phyloP scores from a whole-genome alignment of 345 rosid genomes.

The Populus nigra region DNA sequence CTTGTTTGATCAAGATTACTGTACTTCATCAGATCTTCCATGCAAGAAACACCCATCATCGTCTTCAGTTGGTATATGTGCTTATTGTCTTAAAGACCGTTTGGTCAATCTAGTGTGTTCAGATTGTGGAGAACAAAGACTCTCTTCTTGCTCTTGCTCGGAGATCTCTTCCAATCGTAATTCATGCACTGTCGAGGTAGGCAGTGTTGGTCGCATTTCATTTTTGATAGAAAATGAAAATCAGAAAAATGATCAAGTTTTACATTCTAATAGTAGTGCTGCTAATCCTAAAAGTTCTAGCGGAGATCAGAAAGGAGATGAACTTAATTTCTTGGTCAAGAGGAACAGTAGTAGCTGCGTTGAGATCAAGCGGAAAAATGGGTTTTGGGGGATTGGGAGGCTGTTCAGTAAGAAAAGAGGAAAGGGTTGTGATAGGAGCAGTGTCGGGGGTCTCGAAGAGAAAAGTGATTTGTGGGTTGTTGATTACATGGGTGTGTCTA shows the following conservation, averaged over 20 bases:
- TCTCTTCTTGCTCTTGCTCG: slow-evolving; percentile 94
- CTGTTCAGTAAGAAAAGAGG: slow-evolving; percentile 64
- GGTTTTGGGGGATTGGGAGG: slow-evolving; percentile 75
- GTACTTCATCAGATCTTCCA: slow-evolving; percentile 47
- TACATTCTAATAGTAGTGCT: slow-evolving; percentile 22
- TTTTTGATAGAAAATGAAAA: slow-evolving; percentile 74
- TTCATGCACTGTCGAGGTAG: slow-evolving; percentile 58
- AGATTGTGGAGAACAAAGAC: slow-evolving; percentile 90
- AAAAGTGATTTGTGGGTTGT: slow-evolving; percentile 78
- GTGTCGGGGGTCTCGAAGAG: slow-evolving; percentile 44
- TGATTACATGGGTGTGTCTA: slow-evolving; percentile 67
- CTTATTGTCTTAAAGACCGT: slow-evolving; percentile 88
- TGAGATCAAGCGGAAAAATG: slow-evolving; percentile 75
- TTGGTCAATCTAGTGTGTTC: slow-evolving; percentile 77
- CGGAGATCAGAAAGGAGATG: slow-evolving; percentile 40
- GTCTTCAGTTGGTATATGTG: slow-evolving; percentile 73
- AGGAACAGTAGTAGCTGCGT: slow-evolving; percentile 86
- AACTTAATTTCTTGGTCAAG: slow-evolving; percentile 50
- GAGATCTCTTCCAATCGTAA: slow-evolving; percentile 62
- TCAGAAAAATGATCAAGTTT: slow-evolving; percentile 24
- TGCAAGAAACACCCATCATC: slow-evolving; percentile 83
- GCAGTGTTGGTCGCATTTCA: slow-evolving; percentile 74
- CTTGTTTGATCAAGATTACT: slow-evolving; percentile 37
- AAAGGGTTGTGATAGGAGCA: slow-evolving; percentile 34
- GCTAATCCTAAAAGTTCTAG: slow-evolving; percentile 30